These are phyloP conservation scores for Nyssa sinensis DNA, from an alignment of 148 eudicot species.

Conservation along the genomic window DNA sequence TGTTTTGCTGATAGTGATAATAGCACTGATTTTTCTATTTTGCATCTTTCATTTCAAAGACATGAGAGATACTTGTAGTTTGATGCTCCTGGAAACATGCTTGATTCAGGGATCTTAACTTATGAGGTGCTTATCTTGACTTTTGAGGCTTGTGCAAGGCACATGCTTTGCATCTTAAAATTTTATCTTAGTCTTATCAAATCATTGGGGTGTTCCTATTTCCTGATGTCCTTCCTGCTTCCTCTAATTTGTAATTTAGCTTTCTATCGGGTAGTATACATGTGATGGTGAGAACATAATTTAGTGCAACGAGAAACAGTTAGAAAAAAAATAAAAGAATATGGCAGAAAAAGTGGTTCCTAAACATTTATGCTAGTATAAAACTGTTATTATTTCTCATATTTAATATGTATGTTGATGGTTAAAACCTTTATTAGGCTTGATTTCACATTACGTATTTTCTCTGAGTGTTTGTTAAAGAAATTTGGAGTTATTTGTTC, in stretches of 20 bases:
- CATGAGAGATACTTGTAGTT: not conserved
- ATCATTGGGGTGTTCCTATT: not conserved
- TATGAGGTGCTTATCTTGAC: not conserved
- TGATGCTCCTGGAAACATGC: not conserved
- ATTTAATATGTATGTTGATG: too few species aligned
- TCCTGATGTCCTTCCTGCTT: not conserved
- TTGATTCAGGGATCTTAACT: not conserved
- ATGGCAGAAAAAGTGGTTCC: not conserved
- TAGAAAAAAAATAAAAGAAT: too few species aligned
- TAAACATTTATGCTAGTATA: not conserved
- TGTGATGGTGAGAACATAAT: not conserved
- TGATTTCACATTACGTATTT: too few species aligned
- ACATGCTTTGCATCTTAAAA: not conserved
- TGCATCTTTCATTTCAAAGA: not conserved
- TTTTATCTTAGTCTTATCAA: not conserved
- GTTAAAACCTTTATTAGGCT: too few species aligned
- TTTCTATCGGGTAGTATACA: not conserved
- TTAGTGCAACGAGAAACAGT: not conserved
- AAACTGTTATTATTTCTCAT: too few species aligned
- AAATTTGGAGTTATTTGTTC: too few species aligned
- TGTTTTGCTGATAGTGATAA: not conserved
- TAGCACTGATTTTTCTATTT: not conserved
- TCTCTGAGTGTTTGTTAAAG: too few species aligned
- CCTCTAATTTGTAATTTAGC: not conserved
- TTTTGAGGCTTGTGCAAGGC: not conserved